Conservation (phyloP, 2,329 filamentous ascomycete genomes). For the Arachnomyces sp. region DNA sequence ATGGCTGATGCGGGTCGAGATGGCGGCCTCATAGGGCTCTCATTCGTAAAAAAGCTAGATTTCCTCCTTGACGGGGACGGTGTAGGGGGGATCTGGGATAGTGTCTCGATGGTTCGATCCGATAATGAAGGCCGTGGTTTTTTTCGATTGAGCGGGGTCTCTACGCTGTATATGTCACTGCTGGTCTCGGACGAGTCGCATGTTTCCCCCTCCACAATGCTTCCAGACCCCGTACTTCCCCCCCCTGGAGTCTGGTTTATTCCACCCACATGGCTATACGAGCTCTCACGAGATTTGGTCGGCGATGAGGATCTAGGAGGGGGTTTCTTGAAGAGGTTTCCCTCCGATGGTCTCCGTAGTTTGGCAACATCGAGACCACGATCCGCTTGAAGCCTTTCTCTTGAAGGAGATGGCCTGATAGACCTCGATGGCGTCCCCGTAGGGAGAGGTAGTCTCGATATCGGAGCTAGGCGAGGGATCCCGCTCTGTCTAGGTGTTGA, state of each 20-base stretch:
- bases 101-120: conserved; percentile 77
- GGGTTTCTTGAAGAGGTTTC: conserved; percentile 29
- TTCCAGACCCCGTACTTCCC: conserved; percentile 11
- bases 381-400: conserved; percentile 38
- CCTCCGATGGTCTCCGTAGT: conserved; percentile 32
- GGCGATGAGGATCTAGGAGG: conserved; percentile 20
- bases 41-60: conserved; percentile 63
- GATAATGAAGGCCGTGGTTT: conserved; percentile 53
- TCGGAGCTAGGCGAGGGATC: conserved; percentile 38
- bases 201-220: conserved; percentile 7
- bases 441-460: conserved; percentile 46
- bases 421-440: conserved; percentile 31
- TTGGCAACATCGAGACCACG: conserved; percentile 29
- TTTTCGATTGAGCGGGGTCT: conserved; percentile 10
- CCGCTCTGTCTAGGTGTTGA: conserved; percentile 24
- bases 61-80: conserved; percentile 58
- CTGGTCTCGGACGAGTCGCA: conserved; percentile 12
- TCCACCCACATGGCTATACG: conserved; percentile 1
- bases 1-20: conserved; percentile 55
- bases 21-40: conserved; percentile 54
- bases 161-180: conserved; percentile 12
- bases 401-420: conserved; percentile 40
- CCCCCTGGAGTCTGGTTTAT: neutral
- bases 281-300: conserved; percentile 15
- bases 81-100: conserved; percentile 69